Evolutionary conservation across 2,329 filamentous ascomycete species (phyloP).

Genomic region (Nothopassalora personata): DNA sequence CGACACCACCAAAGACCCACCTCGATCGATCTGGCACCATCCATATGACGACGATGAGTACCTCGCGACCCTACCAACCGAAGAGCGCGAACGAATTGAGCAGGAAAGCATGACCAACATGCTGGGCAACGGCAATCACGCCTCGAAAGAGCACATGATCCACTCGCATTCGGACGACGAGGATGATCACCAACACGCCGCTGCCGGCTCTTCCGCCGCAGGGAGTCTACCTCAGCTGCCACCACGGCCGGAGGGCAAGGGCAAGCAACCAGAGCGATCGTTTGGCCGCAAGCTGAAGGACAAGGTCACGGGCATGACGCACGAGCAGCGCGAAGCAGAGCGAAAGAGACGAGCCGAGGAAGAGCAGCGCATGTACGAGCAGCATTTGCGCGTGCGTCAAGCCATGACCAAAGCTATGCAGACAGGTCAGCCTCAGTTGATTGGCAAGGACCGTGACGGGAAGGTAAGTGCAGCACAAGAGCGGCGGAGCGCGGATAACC

Average conservation of each 20-base stretch:
- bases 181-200: conserved; percentile 30
- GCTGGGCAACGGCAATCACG: conserved; percentile 15
- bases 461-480: conserved; percentile 17
- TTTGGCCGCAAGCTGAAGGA: conserved; percentile 57
- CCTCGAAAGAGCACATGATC: conserved; percentile 37
- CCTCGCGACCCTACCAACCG: conserved; percentile 43
- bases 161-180: conserved; percentile 44
- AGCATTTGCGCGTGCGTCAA: conserved; percentile 47
- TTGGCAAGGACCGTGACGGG: conserved; percentile 51
- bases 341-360: conserved; percentile 45
- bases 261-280: conserved; percentile 29
- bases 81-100: conserved; percentile 47
- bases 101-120: conserved; percentile 31
- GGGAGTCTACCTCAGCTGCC: conserved; percentile 15
- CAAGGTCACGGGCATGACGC: conserved; percentile 53
- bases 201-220: conserved; percentile 6
- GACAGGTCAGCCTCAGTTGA: conserved; percentile 52
- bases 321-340: conserved; percentile 48
- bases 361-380: conserved; percentile 49
- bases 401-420: conserved; percentile 49
- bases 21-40: conserved; percentile 57
- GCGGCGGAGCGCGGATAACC: not conserved
- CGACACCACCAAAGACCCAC: conserved; percentile 51
- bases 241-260: conserved; percentile 23
- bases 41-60: conserved; percentile 56